Base-by-base conservation (phyloP, 371 early-diverging fungal genomes). In the Actinomortierella wolfii region DNA sequence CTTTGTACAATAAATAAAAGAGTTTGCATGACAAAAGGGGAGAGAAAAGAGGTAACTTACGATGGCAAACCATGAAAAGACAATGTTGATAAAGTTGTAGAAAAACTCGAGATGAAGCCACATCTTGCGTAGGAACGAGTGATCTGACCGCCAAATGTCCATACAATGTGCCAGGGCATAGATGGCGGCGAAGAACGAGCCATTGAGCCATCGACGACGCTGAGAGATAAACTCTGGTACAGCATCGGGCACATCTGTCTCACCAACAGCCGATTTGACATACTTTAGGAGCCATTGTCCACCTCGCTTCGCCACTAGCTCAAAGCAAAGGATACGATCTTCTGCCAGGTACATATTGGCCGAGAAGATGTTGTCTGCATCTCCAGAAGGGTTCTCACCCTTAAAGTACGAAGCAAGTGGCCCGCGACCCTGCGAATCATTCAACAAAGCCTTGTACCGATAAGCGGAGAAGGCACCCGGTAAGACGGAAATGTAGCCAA, bases 171-270 rank as follows among this genome's bases (percentile, higher is more conserved):
- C 83, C 42, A 93, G 58, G 4, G 95, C 88, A 71, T 96, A 94
- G 44, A 96, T 83, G 18, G 89, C 89, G 3, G 97, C 97, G 86
- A 97, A 97, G 86, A 94, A 94, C 4, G 94, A 93, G 21, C 97
- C 97, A 75, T 97, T 97, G 49, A 97, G 78, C 97, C 97, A 97
- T 46, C 97, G 86, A 57, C 96, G 87, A 62, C 96, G 88, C 76
- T 96, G 96, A 3, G 92, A 91, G 54, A 96, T 92, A 47, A 95
- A 92, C 64, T 96, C 96, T 34, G 89, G 82, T 42, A 95, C 84
- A 0, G 54, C 78, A 77, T 91, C 89, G 1, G 94, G 94, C 4
- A 94, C 94, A 68, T 94, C 94, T 5, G 94, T 94, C 55, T 89
- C 89, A 21, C 93, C 94, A 56, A 84, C 83, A 11, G 94, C 86